Conservation (phyloP, 768 basidiomycete genomes). For the Phylloporus sp. region DNA sequence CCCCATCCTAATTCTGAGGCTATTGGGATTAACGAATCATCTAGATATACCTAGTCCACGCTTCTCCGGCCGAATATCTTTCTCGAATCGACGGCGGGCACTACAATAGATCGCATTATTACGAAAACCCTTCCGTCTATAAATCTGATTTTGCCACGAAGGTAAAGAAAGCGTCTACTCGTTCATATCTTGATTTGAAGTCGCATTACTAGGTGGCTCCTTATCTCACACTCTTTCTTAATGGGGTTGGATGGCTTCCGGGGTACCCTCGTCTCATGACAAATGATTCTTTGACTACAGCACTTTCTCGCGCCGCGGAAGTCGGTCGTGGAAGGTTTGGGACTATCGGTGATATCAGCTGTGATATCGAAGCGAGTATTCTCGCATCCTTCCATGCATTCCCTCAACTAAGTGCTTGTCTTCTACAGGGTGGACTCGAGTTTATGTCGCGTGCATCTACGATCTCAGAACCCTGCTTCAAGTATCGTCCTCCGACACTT, state of each 20-base stretch:
- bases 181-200: not conserved
- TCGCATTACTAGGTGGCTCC: conserved; percentile 64
- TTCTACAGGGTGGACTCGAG: conserved; percentile 69
- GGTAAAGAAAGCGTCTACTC: conserved; percentile 35
- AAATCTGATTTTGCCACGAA: conserved; percentile 61
- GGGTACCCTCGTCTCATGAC: conserved; percentile 77
- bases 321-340: conserved; percentile 55
- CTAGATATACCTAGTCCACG: conserved; percentile 75
- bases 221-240: conserved; percentile 77
- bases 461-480: conserved; percentile 70
- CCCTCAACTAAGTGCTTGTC: not conserved
- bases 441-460: conserved; percentile 77
- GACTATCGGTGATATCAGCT: conserved; percentile 83
- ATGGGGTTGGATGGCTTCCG: conserved; percentile 81
- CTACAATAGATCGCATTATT: conserved; percentile 70
- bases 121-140: conserved; percentile 61
- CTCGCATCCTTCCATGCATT: not conserved
- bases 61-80: conserved; percentile 65
- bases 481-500: conserved; percentile 38
- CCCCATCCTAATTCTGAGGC: not conserved
- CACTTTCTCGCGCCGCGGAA: conserved; percentile 44
- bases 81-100: conserved; percentile 46
- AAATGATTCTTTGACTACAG: conserved; percentile 51
- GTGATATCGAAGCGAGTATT: conserved; percentile 65
- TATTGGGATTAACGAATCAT: not conserved